Conservation (phyloP, 2,329 filamentous ascomycete genomes). For the Penicillium sp. region DNA sequence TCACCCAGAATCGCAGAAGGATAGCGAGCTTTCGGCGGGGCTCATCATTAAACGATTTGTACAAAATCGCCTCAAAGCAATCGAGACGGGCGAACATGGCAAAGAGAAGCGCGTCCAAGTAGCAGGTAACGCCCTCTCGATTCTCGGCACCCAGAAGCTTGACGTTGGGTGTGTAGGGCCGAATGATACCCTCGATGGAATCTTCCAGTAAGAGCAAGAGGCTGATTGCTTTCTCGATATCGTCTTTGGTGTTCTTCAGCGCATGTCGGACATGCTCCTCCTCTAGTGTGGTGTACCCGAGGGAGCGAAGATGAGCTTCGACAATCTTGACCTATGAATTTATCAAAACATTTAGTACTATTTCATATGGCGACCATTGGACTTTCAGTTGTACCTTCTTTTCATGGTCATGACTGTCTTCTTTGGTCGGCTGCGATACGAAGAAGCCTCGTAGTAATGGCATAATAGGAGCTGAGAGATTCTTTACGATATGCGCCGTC, state of each 20-base stretch:
- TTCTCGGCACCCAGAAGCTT: conserved; percentile 86
- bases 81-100: conserved; percentile 92
- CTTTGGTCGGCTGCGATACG: conserved; percentile 28
- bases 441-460: conserved; percentile 40
- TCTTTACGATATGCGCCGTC: conserved; percentile 23
- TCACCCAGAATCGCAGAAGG: conserved; percentile 86
- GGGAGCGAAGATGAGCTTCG: conserved; percentile 54
- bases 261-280: conserved; percentile 67
- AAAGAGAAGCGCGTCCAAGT: conserved; percentile 86
- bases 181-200: conserved; percentile 77
- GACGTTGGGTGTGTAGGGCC: conserved; percentile 71
- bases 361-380: background rate
- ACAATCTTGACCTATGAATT: conserved; percentile 55
- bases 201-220: conserved; percentile 78
- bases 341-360: conserved; percentile 17
- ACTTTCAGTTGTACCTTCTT: conserved; percentile 38
- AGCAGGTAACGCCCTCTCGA: conserved; percentile 85
- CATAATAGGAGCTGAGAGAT: conserved; percentile 29
- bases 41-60: conserved; percentile 75
- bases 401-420: conserved; percentile 35
- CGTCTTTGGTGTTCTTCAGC: conserved; percentile 65
- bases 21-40: conserved; percentile 73
- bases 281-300: conserved; percentile 60
- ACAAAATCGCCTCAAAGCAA: conserved; percentile 91
- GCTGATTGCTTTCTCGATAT: conserved; percentile 74